Evolutionary conservation across 768 basidiomycete species (phyloP).

Genomic region (Gymnopilus dilepis): DNA sequence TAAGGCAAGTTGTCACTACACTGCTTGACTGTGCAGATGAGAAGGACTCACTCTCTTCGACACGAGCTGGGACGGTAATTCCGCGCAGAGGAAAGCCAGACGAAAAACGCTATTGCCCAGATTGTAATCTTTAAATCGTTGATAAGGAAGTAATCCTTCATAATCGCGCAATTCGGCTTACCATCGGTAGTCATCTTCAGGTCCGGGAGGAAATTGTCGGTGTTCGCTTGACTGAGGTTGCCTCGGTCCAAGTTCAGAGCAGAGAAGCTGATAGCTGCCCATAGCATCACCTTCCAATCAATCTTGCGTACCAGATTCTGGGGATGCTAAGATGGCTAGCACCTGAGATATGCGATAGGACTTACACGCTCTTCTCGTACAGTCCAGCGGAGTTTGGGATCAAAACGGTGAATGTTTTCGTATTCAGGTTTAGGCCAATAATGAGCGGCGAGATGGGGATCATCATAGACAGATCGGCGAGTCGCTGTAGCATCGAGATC

Average conservation of each 20-base stretch:
- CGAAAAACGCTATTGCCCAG: slow-evolving; percentile 59
- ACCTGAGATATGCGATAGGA: not conserved
- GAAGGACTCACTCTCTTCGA: slow-evolving; percentile 56
- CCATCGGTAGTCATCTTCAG: slow-evolving; percentile 56
- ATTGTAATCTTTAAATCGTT: slow-evolving; percentile 51
- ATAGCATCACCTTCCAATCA: slow-evolving; percentile 66
- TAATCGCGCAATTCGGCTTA: slow-evolving; percentile 3
- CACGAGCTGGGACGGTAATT: slow-evolving; percentile 66
- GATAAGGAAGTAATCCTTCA: not conserved
- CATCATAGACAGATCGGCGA: slow-evolving; percentile 57
- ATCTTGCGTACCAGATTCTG: slow-evolving; percentile 57
- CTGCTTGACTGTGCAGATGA: not conserved
- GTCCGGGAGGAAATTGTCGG: slow-evolving; percentile 62
- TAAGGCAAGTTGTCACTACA: not conserved
- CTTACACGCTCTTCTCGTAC: slow-evolving; percentile 55
- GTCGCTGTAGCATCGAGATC: slow-evolving; percentile 50
- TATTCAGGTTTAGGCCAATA: slow-evolving; percentile 57
- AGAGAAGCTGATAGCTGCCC: slow-evolving; percentile 60
- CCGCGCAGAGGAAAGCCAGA: slow-evolving; percentile 56
- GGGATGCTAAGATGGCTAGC: too few relatives aligned
- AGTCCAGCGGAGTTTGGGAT: slow-evolving; percentile 64
- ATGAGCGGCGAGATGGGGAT: slow-evolving; percentile 47
- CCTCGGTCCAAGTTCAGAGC: slow-evolving; percentile 58
- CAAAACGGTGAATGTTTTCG: slow-evolving; percentile 62
- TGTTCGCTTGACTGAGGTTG: slow-evolving; percentile 63